Evolutionary conservation across 2,329 filamentous ascomycete genomes (phyloP), one percentile per base, ranked within the genome.

Genomic region (Chlorencoelia australis): DNA sequence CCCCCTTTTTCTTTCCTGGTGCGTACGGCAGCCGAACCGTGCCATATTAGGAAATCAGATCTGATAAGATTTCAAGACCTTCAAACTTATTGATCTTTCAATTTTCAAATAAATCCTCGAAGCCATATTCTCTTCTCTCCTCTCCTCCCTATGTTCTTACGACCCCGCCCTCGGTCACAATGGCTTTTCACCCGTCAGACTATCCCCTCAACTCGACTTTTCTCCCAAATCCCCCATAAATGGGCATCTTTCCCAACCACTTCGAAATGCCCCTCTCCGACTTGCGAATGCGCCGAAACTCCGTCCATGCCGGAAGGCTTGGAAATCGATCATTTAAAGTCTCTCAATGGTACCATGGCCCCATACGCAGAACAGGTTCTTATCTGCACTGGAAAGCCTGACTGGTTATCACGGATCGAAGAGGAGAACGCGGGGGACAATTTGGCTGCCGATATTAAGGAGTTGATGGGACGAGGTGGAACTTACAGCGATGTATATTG

Each of bases 371-470:
- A 93, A 59, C 87, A 95, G 49, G 72, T 95, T 3, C 60, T 96
- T 7, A 68, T 95, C 10, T 88, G 82, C 44, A 94, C 87, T 0
- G 87, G 85, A 4, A 74, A 76, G 42, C 63, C 69, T 19, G 83
- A 94, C 61, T 95, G 88, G 88, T 66, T 69, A 18, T 88, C 82
- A 53, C 73, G 75, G 39, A 93, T 95, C 44, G 87, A 94, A 56
- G 79, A 94, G 30, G 86, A 93, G 41, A 74, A 79, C 49, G 70
- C 60, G 51, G 73, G 65, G 11, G 69, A 76, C 47, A 79, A 79
- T 47, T 58, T 88, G 13, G 76, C 79, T 5, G 75, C 79, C 24
- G 78, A 83, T 37, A 58, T 95, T 40, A 89, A 84, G 56, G 69
- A 73, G 48, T 55, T 84, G 22, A 62, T 85, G 44, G 79, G 79